Percentiles rank a stretch among this genome's conserved stretches.
These are phyloP conservation scores for Globisporangium rhizosaccharum DNA, from an alignment of 352 stramenopile species.

Conservation along the genomic window DNA sequence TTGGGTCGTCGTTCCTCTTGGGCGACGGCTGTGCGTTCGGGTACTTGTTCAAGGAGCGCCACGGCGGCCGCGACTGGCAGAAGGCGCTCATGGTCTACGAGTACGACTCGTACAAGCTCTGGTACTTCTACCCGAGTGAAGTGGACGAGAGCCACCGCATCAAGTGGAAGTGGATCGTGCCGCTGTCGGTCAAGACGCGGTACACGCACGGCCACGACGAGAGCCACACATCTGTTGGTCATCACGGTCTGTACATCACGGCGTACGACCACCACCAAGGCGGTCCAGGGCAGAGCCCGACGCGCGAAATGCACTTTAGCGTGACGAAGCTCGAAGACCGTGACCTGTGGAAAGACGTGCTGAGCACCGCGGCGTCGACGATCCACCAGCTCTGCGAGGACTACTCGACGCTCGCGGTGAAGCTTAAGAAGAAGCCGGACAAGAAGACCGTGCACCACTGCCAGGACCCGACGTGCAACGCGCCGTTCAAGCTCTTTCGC, in stretches of 20 bases:
- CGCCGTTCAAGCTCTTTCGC: slow-evolving; percentile 79
- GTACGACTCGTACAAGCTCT: slow-evolving; percentile 83
- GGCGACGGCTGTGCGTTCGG: slow-evolving; percentile 82
- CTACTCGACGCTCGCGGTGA: slow-evolving; percentile 53
- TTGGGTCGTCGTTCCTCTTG: slow-evolving; percentile 81
- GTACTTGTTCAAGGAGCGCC: slow-evolving; percentile 78
- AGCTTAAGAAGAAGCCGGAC: slow-evolving; percentile 77
- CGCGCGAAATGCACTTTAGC: slow-evolving; percentile 79
- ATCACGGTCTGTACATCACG: slow-evolving; percentile 79
- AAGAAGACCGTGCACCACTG: slow-evolving; percentile 80
- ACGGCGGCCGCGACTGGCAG: slow-evolving; percentile 61
- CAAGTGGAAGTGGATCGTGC: slow-evolving; percentile 86
- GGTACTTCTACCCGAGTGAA: slow-evolving; percentile 87
- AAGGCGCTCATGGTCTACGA: slow-evolving; percentile 85
- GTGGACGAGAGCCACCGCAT: slow-evolving; percentile 77
- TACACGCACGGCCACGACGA: slow-evolving; percentile 86
- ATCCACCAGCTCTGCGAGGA: slow-evolving; percentile 68
- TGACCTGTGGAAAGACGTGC: slow-evolving; percentile 74
- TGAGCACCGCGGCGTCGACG: slow-evolving; percentile 44
- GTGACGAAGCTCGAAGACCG: slow-evolving; percentile 82
- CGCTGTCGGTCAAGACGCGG: slow-evolving; percentile 56
- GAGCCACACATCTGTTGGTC: slow-evolving; percentile 72
- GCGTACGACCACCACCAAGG: slow-evolving; percentile 71
- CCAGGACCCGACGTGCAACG: slow-evolving; percentile 58
- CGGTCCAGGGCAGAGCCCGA: slow-evolving; percentile 41